Evolutionary conservation across 2,329 filamentous ascomycete genomes (phyloP), one percentile per base, ranked within the genome.

Genomic region (Venturia effusa): DNA sequence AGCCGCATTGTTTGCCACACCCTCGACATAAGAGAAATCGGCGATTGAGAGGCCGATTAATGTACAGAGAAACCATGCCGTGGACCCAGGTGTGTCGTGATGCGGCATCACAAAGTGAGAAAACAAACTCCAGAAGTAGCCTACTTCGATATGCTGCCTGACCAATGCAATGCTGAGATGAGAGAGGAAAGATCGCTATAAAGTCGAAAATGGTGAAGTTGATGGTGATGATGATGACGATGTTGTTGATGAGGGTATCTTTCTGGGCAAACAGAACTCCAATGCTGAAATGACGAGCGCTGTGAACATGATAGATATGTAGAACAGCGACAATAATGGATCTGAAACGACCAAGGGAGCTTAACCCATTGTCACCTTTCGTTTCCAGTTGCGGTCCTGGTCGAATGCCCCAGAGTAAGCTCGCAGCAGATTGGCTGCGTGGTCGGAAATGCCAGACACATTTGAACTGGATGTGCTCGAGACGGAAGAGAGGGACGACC

Each of bases 331-430:
- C 34, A 19, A 57, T 34, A 19, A 19, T 34, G 27, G 51, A 27
- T 15, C 15, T 34, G 30, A 10, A 57, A 22, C 27, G 34, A 32
- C 37, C 1, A 7, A 11, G n/a, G 13, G 22, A 15, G 11, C 43
- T 61, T 17, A 64, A 11, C 63, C 59, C 22, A 66, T 40, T 24
- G 71, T 75, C 66, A 71, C 71, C 69, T 76, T 71, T 69, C 78
- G 75, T 71, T 77, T 78, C 63, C 74, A 70, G 82, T 78, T 85
- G 76, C 89, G 83, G 65, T 88, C 87, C 68, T 92, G 89, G 75
- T 97, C 92, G 73, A 97, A 96, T 1, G 89, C 91, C 72, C 88
- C 89, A 68, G 90, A 89, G 75, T 97, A 97, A 68, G 88, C 88
- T 72, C 88, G 86, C 41, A 97, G 83, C 74, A 96, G 91, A 74